Base-by-base conservation (phyloP, 768 basidiomycete species). In the Steccherinum ochraceum region DNA sequence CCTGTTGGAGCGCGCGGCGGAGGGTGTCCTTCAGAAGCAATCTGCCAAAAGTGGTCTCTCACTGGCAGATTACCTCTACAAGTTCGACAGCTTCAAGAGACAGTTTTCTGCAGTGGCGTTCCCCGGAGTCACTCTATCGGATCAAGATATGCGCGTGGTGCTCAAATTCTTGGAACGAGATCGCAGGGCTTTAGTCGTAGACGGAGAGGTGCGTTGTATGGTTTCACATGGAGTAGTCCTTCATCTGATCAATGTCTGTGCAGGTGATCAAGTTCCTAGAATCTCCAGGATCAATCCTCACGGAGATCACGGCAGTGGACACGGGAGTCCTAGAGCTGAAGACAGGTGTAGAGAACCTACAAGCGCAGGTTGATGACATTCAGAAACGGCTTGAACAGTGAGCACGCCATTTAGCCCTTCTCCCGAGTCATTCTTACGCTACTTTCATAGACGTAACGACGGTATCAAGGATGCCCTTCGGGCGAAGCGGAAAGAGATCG, bases 201-300 rank as follows among this genome's bases (percentile, higher is more conserved):
- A 89, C 45, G 76, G 79, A 53, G 82, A 84, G 56, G 92, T 92
- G 51, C 53, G 79, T 65, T 12, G 7, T 35, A 35, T 48, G 18
- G 2, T 49, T 5, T 10, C 18, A 20, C 3, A 27, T 40, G 19
- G 13, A 48, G 24, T 39, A 26, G 18, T 39, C 13, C 40, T 7
- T 50, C n/a, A n/a, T n/a, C 21, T 42, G 23, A 24, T 40, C 16
- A 30, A 27, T 44, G 25, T 52, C 19, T 12, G 27, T 21, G 20
- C 24, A 93, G 90, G 72, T 86, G n/a, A 80, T 95, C 62, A 95
- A 96, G 66, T 88, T 96, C 56, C 60, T 86, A 1, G 71, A 75
- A 18, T 57, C 67, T 5, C 55, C 70, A 0, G 70, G 67, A 35
- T 69, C 66, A 0, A 70, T 67, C 27, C 69, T 65, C n/a, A 66